Conservation (phyloP, 1,284 basidiomycete genomes). For the Sparassis latifolia region DNA sequence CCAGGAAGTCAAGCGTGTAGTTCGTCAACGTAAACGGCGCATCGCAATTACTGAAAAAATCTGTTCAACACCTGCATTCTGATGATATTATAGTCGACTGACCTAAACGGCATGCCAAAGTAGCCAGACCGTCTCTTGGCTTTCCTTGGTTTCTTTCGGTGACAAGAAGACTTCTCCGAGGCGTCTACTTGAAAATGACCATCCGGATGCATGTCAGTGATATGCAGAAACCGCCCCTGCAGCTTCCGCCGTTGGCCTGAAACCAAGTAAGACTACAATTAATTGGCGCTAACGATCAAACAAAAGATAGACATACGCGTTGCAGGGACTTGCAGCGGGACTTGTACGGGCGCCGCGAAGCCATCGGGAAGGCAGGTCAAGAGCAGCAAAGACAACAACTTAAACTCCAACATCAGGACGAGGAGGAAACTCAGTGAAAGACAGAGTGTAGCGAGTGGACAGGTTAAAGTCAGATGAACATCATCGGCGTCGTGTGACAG, state of each 20-base stretch:
- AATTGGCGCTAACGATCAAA: neutral
- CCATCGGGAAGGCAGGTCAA: constrained; percentile 8
- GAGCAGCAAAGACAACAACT: constrained; percentile 10
- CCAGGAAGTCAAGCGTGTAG: constrained; percentile 76
- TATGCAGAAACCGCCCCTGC: constrained; percentile 68
- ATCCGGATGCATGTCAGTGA: constrained; percentile 83
- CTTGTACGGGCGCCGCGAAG: constrained; percentile 14
- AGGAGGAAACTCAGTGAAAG: too few relatives aligned
- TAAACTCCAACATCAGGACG: constrained; percentile 13
- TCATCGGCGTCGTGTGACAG: neutral
- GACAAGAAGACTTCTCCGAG: constrained; percentile 53
- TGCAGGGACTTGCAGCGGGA: constrained; percentile 13
- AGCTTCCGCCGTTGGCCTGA: constrained; percentile 35
- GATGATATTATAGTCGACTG: constrained; percentile 14
- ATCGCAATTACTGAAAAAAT: constrained; percentile 72
- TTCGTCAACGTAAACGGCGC: constrained; percentile 76
- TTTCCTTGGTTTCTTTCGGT: constrained; percentile 56
- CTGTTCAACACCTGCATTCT: neutral
- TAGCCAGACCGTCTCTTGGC: constrained; percentile 44
- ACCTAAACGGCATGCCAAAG: constrained; percentile 61
- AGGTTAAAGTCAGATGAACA: constrained; percentile 17
- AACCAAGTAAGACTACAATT: constrained; percentile 10
- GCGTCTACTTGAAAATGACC: constrained; percentile 47
- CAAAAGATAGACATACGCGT: constrained; percentile 10
- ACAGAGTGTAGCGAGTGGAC: too few relatives aligned